Evolutionary conservation across 768 basidiomycete genomes (phyloP), one percentile per base, ranked within the genome.

Genomic region (Lentinus tigrinus): DNA sequence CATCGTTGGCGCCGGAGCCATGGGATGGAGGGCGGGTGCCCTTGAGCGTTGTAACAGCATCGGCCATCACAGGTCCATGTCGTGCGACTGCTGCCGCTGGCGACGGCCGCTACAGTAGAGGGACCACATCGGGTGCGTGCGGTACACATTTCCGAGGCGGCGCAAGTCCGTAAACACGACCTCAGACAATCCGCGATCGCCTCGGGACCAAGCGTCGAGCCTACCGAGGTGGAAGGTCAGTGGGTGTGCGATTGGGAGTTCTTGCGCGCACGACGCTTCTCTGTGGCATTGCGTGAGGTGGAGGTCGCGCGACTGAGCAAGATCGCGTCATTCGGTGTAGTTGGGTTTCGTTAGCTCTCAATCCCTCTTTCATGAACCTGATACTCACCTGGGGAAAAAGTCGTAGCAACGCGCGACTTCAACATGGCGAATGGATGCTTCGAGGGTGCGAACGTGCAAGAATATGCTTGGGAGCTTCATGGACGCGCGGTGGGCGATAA

Each of bases 341-440:
- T 8, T 23, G 43, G n/a, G n/a, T 44, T 24, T 9, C 4, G 23
- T 13, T 11, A 7, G 19, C 21, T 14, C 14, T 21, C 24, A 21
- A 5, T 2, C 24, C 13, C 19, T 19, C 9, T 11, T 10, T 1
- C 21, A 44, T 19, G 43, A 6, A 4, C 8, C 21, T 5, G 24
- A 11, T 21, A 44, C 43, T 26, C 43, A 44, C 43, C 43, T 26
- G 48, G 48, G 19, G 48, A 16, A 21, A 38, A 17, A n/a, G 34
- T 34, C 23, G 21, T 34, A 14, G 48, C 31, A 17, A 34, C 48
- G 19, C 48, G 48, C 10, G 48, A 38, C 19, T 38, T 50, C 9
- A 50, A 50, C 48, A 50, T 50, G 48, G 48, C n/a, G 36, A 83
- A 50, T 94, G 93, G 65, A 96, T 19, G 39, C 6, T 16, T 19